Conservation (phyloP, 768 basidiomycete genomes). For the Mycena venus region DNA sequence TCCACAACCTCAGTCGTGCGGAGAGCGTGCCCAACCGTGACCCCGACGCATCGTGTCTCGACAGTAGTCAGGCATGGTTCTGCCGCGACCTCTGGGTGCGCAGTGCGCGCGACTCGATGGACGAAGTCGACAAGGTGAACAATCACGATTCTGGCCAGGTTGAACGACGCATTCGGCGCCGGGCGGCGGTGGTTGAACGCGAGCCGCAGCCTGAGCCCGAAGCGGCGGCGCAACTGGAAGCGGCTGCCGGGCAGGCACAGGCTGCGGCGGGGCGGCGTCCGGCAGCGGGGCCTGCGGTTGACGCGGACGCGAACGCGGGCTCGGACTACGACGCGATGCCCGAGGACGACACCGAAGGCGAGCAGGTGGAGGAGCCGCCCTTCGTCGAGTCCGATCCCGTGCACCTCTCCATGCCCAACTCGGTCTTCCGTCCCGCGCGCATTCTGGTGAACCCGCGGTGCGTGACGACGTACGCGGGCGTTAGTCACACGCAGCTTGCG, state of each 20-base stretch:
- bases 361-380: slow-evolving; percentile 53
- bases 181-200: slow-evolving; percentile 45
- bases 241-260: slow-evolving; percentile 41
- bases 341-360: slow-evolving; percentile 61
- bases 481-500: slow-evolving; percentile 96
- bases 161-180: slow-evolving; percentile 5
- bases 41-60: slow-evolving; percentile 90
- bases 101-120: slow-evolving; percentile 83
- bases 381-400: slow-evolving; percentile 47
- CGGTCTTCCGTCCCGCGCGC: slow-evolving; percentile 87
- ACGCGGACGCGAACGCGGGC: slow-evolving; percentile 86
- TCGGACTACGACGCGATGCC: slow-evolving; percentile 93
- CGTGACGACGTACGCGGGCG: slow-evolving; percentile 98
- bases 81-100: slow-evolving; percentile 97
- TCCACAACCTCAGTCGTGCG: slow-evolving; percentile 81
- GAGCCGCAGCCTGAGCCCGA: slow-evolving; percentile 36
- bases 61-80: slow-evolving; percentile 98
- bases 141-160: slow-evolving; percentile 34
- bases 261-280: slow-evolving; percentile 35
- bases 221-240: slow-evolving; percentile 37
- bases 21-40: slow-evolving; percentile 71
- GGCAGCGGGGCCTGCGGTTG: slow-evolving; percentile 48
- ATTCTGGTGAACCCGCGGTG: slow-evolving; percentile 97
- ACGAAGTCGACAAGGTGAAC: slow-evolving; percentile 63
- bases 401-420: slow-evolving; percentile 83